phyloP scores from a whole-genome alignment of 495 filamentous ascomycete species.

The Hyphodiscus hymeniophilus region DNA sequence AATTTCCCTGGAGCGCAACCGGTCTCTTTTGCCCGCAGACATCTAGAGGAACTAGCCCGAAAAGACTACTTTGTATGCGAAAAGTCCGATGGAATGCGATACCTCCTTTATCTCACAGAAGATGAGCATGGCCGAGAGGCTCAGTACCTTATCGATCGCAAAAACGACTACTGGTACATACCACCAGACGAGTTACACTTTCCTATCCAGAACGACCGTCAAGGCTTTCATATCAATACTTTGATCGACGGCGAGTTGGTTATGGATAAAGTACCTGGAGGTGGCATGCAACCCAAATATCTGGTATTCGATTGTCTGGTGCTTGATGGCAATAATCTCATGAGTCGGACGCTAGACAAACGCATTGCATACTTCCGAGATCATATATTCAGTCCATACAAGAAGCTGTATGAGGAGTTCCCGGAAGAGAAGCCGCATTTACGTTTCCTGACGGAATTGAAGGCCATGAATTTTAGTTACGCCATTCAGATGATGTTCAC shows the following conservation, averaged over 20 bases:
- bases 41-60: slow-evolving; percentile 66
- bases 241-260: slow-evolving; percentile 92
- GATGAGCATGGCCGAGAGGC: slow-evolving; percentile 44
- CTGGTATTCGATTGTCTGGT: slow-evolving; percentile 90
- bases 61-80: slow-evolving; percentile 97
- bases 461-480: slow-evolving; percentile 81
- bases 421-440: slow-evolving; percentile 62
- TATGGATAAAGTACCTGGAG: slow-evolving; percentile 57
- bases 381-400: slow-evolving; percentile 72
- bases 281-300: slow-evolving; percentile 61
- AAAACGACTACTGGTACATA: slow-evolving; percentile 91
- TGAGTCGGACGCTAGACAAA: slow-evolving; percentile 76
- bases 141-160: slow-evolving; percentile 88
- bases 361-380: slow-evolving; percentile 79
- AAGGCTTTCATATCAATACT: slow-evolving; percentile 68
- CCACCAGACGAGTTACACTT: slow-evolving; percentile 57
- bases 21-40: slow-evolving; percentile 74
- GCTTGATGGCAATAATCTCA: slow-evolving; percentile 66
- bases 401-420: slow-evolving; percentile 55
- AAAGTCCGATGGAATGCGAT: slow-evolving; percentile 94
- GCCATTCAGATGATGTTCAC: slow-evolving; percentile 86
- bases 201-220: slow-evolving; percentile 53
- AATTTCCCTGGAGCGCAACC: slow-evolving; percentile 91
- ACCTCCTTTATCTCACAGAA: slow-evolving; percentile 77
- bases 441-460: slow-evolving; percentile 75